Evolutionary conservation across 805 yeast species (phyloP), one percentile per base, ranked within the genome.

Genomic region (Metschnikowia gelsemii): DNA sequence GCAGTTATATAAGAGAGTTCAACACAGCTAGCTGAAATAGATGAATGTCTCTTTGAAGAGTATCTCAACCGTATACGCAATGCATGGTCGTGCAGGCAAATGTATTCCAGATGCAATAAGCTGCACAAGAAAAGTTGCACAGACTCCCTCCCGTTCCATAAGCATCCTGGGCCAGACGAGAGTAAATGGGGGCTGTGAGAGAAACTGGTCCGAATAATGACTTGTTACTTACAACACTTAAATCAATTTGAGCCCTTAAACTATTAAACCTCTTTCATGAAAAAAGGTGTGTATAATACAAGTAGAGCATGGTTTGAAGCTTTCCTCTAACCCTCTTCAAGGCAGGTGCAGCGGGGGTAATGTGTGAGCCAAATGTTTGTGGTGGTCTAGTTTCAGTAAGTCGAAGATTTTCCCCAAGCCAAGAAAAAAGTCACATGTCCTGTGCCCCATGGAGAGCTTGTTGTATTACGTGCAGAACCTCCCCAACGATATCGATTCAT

Each of bases 81-180:
- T 33, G 43, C 43, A 31, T 20, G 33, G 16, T 13, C 21, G 35
- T 35, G 40, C 39, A 35, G 44, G 44, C 20, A 30, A 19, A 35
- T 32, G 36, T 40, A 40, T 40, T 40, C 40, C 44, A 40, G 44
- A 40, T 40, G 44, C 40, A 40, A 23, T 21, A 35, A 13, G 38
- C 38, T 32, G 24, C 38, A 33, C 34, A 33, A 24, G 21, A n/a
- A n/a, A n/a, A n/a, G n/a, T n/a, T 27, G 32, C 23, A 24, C 37
- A 32, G 32, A 30, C 14, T 29, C 14, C 14, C 32, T 17, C 30
- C 14, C 8, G 29, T 23, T 37, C 34, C 34, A 29, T 16, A 17
- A 6, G 17, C 12, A 13, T 27, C 3, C 14, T 27, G 16, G n/a
- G n/a, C n/a, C n/a, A n/a, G n/a, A n/a, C n/a, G n/a, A n/a, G n/a